Base-by-base conservation (phyloP, 1,139 yeast species). In the Hansenula sp. region DNA sequence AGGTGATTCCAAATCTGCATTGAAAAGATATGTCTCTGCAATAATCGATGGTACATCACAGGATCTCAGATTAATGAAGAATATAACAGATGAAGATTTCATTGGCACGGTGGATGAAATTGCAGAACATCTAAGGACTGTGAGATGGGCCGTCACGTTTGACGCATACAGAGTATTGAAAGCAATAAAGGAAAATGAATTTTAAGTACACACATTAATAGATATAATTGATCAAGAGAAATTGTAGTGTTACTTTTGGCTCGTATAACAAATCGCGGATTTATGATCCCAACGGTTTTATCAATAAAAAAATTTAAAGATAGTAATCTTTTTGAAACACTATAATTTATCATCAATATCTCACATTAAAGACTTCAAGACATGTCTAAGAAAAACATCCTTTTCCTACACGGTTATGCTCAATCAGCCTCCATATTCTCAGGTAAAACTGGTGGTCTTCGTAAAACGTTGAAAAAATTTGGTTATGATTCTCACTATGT, bases 381-480 rank as follows among this genome's bases (percentile, higher is more conserved):
- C n/a, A 33, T 25, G 22, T 6, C 17, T 9, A 13, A 48, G 6
- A 53, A 51, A 38, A 53, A 53, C 42, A 51, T 77, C 32, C 60
- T 77, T 11, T 73, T 77, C 66, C 61, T 77, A 9, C 83, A 77
- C 51, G 83, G 83, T 3, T 77, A 68, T 52, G 73, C 75, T 10
- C 95, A 88, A 62, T 82, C 79, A 40, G 95, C 89, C 3, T 68
- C 74, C 24, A 69, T 81, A 2, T 81, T 87, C 55, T 79, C 86
- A 2, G 79, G 77, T 29, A 88, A 89, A 57, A 77, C 95, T 0
- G 79, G 92, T 2, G 95, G 85, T 0, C 64, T 90, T 25, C 68
- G 96, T 26, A 84, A 86, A 53, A 68, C 76, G 1, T 66, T 89
- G 40, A 70, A 73, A 46, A 80, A 83, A 51, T 64, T 72, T 11